phyloP scores from a whole-genome alignment of 2,329 filamentous ascomycete species.

The Fusarium vanettenii region DNA sequence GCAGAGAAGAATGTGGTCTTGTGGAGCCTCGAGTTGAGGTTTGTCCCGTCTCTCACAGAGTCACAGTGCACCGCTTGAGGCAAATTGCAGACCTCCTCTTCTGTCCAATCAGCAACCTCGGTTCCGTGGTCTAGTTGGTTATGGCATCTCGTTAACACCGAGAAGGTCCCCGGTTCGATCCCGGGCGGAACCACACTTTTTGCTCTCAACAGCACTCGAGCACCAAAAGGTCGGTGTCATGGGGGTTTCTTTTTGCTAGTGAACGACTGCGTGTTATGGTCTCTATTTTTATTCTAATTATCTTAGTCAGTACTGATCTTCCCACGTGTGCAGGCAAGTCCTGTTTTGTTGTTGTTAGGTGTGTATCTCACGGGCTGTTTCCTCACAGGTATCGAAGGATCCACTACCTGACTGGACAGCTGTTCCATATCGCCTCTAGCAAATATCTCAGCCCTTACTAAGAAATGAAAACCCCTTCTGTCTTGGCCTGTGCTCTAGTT shows the following conservation, averaged over 20 bases:
- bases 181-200: background rate
- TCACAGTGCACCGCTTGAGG: background rate
- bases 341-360: background rate
- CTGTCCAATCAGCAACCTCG: background rate
- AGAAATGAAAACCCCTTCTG: background rate
- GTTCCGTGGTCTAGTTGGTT: background rate
- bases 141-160: background rate
- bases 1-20: background rate
- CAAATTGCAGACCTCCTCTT: rapidly evolving
- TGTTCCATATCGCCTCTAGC: background rate
- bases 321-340: background rate
- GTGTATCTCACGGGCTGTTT: background rate
- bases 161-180: background rate
- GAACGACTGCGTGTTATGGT: background rate
- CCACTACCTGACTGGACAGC: background rate
- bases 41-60: background rate
- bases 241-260: background rate
- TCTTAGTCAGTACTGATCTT: background rate
- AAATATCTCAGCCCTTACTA: background rate
- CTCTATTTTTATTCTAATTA: background rate
- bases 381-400: too few species aligned
- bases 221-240: background rate
- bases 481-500: background rate
- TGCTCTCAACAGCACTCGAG: too few species aligned
- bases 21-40: background rate